phyloP scores from a whole-genome alignment of 2,329 filamentous ascomycete species.

The Trichophyton benhamiae region DNA sequence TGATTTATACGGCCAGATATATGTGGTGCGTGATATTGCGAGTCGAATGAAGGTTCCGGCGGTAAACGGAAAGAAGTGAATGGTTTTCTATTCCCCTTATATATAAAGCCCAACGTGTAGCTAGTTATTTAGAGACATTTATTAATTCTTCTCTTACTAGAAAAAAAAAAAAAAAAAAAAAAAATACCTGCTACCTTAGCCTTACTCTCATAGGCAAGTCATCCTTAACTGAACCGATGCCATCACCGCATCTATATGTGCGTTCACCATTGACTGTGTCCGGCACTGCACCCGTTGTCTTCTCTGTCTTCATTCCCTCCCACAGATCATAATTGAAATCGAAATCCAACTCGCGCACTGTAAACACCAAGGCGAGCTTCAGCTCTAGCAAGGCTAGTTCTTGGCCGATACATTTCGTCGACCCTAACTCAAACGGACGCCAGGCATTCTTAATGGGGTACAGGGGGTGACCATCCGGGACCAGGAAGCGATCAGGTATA shows the following conservation, averaged over 20 bases:
- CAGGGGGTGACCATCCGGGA: slow-evolving; percentile 10
- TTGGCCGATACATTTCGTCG: slow-evolving; percentile 40
- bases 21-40: slow-evolving; percentile 22
- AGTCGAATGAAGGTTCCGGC: slow-evolving; percentile 6
- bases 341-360: slow-evolving; percentile 17
- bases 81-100: too few species aligned
- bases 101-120: too few species aligned
- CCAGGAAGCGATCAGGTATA: slow-evolving; percentile 28
- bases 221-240: not conserved
- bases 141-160: too few species aligned
- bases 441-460: slow-evolving; percentile 30
- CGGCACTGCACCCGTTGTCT: not conserved
- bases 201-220: not conserved
- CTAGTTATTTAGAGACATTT: too few species aligned
- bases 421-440: slow-evolving; percentile 39
- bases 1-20: slow-evolving; percentile 28
- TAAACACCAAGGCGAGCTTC: slow-evolving; percentile 18
- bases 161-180: too few species aligned
- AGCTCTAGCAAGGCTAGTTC: slow-evolving; percentile 38
- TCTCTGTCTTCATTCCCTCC: not conserved
- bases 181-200: too few species aligned
- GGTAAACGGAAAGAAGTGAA: too few species aligned
- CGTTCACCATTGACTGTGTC: slow-evolving; percentile 1
- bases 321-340: slow-evolving; percentile 31
- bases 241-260: not conserved